These are phyloP conservation scores for Daldinia vernicosa DNA, from an alignment of 495 filamentous ascomycete species.

Conservation along the genomic window DNA sequence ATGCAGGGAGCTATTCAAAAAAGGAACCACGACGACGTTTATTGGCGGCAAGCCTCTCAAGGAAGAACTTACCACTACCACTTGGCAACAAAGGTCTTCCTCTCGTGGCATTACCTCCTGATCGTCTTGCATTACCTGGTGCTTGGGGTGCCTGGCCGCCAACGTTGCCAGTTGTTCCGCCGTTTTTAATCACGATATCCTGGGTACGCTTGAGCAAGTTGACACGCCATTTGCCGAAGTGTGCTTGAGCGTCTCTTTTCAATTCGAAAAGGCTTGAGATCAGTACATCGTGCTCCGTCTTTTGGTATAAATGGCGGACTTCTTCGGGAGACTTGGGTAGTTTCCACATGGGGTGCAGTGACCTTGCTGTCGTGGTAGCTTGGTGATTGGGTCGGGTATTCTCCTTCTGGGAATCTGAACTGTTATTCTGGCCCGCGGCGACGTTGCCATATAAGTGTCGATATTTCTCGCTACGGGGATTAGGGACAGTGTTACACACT, in stretches of 20 bases:
- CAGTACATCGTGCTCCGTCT: constrained; percentile 42
- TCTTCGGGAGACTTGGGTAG: constrained; percentile 35
- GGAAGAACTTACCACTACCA: constrained; percentile 49
- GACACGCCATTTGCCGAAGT: constrained; percentile 58
- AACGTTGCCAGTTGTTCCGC: constrained; percentile 38
- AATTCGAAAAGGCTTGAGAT: constrained; percentile 51
- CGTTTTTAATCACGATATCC: constrained; percentile 53
- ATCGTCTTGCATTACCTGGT: constrained; percentile 41
- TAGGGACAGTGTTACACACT: constrained; percentile 29
- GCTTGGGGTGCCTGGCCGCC: constrained; percentile 19
- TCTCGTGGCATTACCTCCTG: constrained; percentile 29
- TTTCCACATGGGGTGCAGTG: constrained; percentile 14
- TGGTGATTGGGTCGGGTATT: constrained; percentile 23
- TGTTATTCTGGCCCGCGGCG: constrained; percentile 4
- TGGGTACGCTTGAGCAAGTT: constrained; percentile 49
- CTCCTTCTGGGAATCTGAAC: neutral
- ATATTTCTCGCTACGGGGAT: constrained; percentile 42
- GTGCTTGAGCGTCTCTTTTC: constrained; percentile 53
- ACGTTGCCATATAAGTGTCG: constrained; percentile 28
- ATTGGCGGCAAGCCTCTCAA: constrained; percentile 19
- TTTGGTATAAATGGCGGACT: constrained; percentile 16
- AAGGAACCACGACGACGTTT: constrained; percentile 17
- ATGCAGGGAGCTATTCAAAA: neutral
- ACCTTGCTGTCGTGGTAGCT: neutral
- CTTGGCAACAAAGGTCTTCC: constrained; percentile 32